Evolutionary conservation across 1,284 basidiomycete genomes (phyloP).

Genomic region (Mixia osmundae): DNA sequence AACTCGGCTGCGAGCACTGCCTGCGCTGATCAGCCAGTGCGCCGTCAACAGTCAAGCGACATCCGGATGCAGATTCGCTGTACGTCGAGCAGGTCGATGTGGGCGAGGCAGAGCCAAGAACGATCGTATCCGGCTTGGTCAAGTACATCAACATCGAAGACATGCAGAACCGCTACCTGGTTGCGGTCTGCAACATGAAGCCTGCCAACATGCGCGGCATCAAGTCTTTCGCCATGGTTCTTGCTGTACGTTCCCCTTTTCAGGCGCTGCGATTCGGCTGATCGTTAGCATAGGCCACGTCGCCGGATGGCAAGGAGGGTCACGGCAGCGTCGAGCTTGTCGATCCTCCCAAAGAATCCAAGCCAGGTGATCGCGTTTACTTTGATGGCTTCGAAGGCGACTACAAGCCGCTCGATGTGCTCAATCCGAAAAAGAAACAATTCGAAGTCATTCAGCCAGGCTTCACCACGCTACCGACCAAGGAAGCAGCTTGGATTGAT

Average conservation of each 20-base stretch:
- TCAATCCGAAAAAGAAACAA: constrained; percentile 94
- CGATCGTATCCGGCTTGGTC: constrained; percentile 81
- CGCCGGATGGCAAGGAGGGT: constrained; percentile 38
- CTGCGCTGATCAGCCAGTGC: constrained; percentile 49
- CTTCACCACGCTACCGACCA: constrained; percentile 62
- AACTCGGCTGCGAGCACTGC: constrained; percentile 81
- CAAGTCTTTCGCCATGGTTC: constrained; percentile 89
- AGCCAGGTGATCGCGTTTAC: constrained; percentile 74
- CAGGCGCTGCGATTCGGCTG: neutral
- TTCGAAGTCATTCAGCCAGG: constrained; percentile 68
- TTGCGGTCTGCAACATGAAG: constrained; percentile 83
- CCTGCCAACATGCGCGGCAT: constrained; percentile 86
- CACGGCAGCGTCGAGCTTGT: constrained; percentile 62
- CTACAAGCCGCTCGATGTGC: constrained; percentile 44
- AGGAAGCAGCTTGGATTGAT: constrained; percentile 77
- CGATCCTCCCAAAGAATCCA: constrained; percentile 56
- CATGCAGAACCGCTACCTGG: constrained; percentile 60
- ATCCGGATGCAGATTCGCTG: constrained; percentile 10
- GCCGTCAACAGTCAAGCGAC: neutral
- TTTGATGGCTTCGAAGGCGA: constrained; percentile 45
- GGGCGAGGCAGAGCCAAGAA: constrained; percentile 73
- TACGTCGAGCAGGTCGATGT: constrained; percentile 62
- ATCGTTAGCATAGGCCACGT: constrained; percentile 38
- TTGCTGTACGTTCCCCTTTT: constrained; percentile 36
- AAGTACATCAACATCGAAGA: constrained; percentile 75